Evolutionary conservation across 2,329 filamentous ascomycete species (phyloP).

Genomic region (Pyrenophora graminea): DNA sequence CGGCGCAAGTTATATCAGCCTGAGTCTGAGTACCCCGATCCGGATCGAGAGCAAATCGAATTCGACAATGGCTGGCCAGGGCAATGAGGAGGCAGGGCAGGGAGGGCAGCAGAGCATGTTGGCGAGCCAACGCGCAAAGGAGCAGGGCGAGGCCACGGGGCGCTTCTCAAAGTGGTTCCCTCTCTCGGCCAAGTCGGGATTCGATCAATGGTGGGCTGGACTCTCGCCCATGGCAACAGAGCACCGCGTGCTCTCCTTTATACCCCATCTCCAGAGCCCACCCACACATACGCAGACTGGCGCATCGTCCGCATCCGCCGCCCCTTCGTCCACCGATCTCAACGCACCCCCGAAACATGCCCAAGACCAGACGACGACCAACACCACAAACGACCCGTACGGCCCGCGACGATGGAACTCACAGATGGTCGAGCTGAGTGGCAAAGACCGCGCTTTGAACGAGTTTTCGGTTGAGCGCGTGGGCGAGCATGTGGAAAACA

Average conservation of each 20-base stretch:
- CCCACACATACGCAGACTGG: slow-evolving; percentile 70
- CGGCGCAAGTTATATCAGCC: slow-evolving; percentile 37
- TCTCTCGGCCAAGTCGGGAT: slow-evolving; percentile 87
- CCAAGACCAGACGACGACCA: slow-evolving; percentile 54
- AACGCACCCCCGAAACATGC: slow-evolving; percentile 40
- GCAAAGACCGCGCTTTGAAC: slow-evolving; percentile 85
- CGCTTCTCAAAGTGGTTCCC: slow-evolving; percentile 67
- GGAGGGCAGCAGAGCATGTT: slow-evolving; percentile 53
- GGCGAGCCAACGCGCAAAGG: slow-evolving; percentile 53
- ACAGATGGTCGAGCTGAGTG: slow-evolving; percentile 79
- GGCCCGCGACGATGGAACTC: slow-evolving; percentile 86
- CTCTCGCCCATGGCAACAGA: slow-evolving; percentile 84
- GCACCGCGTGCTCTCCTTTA: slow-evolving; percentile 81
- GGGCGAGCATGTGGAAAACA: slow-evolving; percentile 78
- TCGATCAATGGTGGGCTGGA: slow-evolving; percentile 74
- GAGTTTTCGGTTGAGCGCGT: slow-evolving; percentile 89
- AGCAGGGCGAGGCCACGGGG: slow-evolving; percentile 42
- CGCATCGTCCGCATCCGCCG: slow-evolving; percentile 53
- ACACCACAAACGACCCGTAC: slow-evolving; percentile 68
- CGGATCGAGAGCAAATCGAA: slow-evolving; percentile 29
- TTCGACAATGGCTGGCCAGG: slow-evolving; percentile 37
- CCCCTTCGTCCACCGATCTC: slow-evolving; percentile 48
- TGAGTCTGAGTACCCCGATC: slow-evolving; percentile 38
- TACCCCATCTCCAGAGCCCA: slow-evolving; percentile 78
- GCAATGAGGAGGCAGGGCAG: slow-evolving; percentile 24